These are phyloP conservation scores for Plasmodium coatneyi DNA, from an alignment of 169 alveolate genomes.

Conservation along the genomic window DNA sequence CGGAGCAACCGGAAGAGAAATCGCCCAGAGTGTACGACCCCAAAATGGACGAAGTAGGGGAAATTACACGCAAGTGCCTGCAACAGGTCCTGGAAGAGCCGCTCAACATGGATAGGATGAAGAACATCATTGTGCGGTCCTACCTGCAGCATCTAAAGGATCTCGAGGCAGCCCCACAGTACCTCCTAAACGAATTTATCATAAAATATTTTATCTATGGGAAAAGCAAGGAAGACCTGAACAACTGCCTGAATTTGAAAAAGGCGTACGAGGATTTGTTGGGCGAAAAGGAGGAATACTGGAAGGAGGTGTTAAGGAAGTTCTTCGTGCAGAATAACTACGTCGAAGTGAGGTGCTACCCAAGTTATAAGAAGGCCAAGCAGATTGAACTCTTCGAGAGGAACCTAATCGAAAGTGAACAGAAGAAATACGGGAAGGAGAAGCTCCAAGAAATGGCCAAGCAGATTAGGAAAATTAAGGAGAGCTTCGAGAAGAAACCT, in stretches of 20 bases:
- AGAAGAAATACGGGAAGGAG: constrained; percentile 67
- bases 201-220: constrained; percentile 78
- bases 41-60: constrained; percentile 76
- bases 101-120: constrained; percentile 79
- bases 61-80: constrained; percentile 50
- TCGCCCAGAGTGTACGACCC: not conserved
- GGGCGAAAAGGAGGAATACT: constrained; percentile 77
- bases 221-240: constrained; percentile 46
- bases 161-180: constrained; percentile 80
- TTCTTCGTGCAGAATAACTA: constrained; percentile 72
- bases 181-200: constrained; percentile 75
- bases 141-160: constrained; percentile 73
- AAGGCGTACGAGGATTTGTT: constrained; percentile 26
- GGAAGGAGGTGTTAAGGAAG: constrained; percentile 77
- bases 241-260: constrained; percentile 56
- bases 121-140: constrained; percentile 75
- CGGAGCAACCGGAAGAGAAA: not conserved
- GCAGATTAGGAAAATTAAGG: constrained; percentile 61
- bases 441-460: constrained; percentile 68
- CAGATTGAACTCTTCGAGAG: constrained; percentile 73
- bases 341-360: constrained; percentile 76
- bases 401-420: constrained; percentile 71
- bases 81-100: constrained; percentile 60
- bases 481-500: constrained; percentile 55
- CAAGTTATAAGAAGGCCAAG: constrained; percentile 76